phyloP scores from a whole-genome alignment of 805 yeast genomes.

The Candida succiphila region DNA sequence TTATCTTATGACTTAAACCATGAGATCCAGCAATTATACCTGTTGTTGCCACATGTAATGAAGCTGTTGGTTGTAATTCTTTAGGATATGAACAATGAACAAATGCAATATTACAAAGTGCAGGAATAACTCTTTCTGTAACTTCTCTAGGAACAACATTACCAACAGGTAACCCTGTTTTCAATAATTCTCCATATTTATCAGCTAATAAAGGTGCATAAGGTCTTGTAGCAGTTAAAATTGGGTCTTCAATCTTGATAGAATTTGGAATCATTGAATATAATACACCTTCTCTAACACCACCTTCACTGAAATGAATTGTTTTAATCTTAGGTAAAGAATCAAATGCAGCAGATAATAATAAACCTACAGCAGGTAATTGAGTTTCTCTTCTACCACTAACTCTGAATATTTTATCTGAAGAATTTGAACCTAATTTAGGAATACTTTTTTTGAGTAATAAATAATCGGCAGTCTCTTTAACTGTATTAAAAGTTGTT shows the following conservation, averaged over 20 bases:
- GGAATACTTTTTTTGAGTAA: constrained; percentile 41
- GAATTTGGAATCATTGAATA: constrained; percentile 50
- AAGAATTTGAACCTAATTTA: constrained; percentile 20
- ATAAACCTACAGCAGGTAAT: constrained; percentile 58
- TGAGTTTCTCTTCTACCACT: constrained; percentile 58
- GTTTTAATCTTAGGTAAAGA: constrained; percentile 47
- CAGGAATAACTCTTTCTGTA: constrained; percentile 51
- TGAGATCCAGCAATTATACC: constrained; percentile 71
- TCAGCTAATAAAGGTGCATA: constrained; percentile 59
- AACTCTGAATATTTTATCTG: constrained; percentile 45
- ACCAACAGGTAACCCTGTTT: constrained; percentile 42
- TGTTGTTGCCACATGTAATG: constrained; percentile 60
- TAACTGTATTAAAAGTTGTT: constrained; percentile 41
- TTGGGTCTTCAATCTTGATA: constrained; percentile 57
- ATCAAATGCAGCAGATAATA: constrained; percentile 53
- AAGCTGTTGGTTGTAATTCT: constrained; percentile 67
- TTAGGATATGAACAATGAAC: constrained; percentile 71
- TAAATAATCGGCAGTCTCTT: constrained; percentile 39
- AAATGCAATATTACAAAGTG: constrained; percentile 64
- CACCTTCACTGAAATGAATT: constrained; percentile 64
- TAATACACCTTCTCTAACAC: constrained; percentile 67
- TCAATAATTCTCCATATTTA: constrained; percentile 43
- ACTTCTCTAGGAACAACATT: constrained; percentile 49
- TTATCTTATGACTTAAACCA: constrained; percentile 61
- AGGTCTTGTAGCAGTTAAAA: constrained; percentile 58